phyloP scores from a whole-genome alignment of 2,329 filamentous ascomycete genomes.

The Claviceps quebecensis region DNA sequence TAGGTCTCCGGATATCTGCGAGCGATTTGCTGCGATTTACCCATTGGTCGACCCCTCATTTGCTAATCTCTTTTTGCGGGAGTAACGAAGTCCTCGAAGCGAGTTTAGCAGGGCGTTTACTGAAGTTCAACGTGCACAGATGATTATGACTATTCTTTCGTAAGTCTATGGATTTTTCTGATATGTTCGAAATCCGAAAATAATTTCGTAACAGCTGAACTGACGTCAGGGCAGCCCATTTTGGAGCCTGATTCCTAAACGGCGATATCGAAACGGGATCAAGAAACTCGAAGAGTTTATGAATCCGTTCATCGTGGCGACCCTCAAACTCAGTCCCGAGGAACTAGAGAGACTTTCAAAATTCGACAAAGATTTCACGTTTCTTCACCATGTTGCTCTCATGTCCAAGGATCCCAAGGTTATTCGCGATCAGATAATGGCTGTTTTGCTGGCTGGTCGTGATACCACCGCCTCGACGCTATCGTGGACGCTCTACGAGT shows the following conservation, averaged over 20 bases:
- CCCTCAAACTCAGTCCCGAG: constrained; percentile 51
- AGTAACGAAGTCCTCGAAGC: constrained; percentile 27
- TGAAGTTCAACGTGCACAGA: constrained; percentile 61
- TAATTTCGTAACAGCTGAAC: no score
- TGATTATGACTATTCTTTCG: constrained; percentile 10
- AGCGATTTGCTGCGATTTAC: background rate
- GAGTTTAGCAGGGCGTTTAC: constrained; percentile 72
- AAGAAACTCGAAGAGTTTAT: constrained; percentile 63
- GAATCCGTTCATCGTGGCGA: constrained; percentile 61
- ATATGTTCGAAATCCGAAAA: background rate
- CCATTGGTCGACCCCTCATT: background rate
- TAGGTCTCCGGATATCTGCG: background rate
- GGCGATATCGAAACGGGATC: constrained; percentile 49
- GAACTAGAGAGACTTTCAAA: constrained; percentile 59
- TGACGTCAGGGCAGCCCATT: constrained; percentile 38
- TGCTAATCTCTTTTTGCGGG: background rate
- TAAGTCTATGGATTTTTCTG: constrained; percentile 1
- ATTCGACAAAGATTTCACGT: constrained; percentile 62
- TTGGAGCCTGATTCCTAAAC: constrained; percentile 46
- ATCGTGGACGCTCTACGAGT: constrained; percentile 71
- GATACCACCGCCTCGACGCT: constrained; percentile 79
- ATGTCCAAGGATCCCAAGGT: constrained; percentile 61
- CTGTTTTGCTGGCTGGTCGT: constrained; percentile 68
- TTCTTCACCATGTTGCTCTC: constrained; percentile 70
- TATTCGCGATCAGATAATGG: constrained; percentile 73